Evolutionary conservation across 352 stramenopile species (phyloP), one percentile per base, ranked within the genome.

Genomic region (Globisporangium radiosum): DNA sequence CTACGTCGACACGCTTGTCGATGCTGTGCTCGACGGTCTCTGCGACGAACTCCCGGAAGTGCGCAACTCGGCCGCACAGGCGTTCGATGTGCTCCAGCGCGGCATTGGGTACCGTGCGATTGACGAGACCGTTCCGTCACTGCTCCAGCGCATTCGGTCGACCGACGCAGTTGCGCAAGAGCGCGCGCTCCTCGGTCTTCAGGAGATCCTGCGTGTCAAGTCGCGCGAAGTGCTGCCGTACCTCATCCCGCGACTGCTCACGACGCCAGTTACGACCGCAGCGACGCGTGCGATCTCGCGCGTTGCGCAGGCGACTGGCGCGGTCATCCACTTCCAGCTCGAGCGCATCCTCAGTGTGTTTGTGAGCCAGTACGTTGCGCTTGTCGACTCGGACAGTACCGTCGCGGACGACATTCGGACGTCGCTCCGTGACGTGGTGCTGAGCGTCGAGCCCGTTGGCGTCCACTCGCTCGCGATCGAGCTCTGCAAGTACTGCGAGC

Each of bases 81-180:
- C 97, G 37, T 99, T 99, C 60, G 90, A 98, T 66, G 97, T 91
- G 47, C 85, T 99, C 7, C 96, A 99, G 69, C 85, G 86, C 54
- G 79, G 91, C 52, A 97, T 99, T 39, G 97, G 97, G 39, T 96
- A 90, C 67, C 79, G 87, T 47, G 97, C 97, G 33, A 93, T 99
- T 47, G 96, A 99, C 47, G 93, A 98, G 62, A 97, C 99, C 56
- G 85, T 99, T 25, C 98, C 97, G 10, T 87, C 87, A 53, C 71
- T 99, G 64, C 86, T 99, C 40, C 85, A 95, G 19, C 82, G 89
- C 42, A 92, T 99, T 59, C 88, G 98, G 51, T 81, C 74, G 19
- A 78, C 74, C 5, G 68, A 83, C 39, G 43, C 64, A 25, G 68
- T 80, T 14, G 81, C 88, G 60, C 81, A 93, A 61, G 75, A 87